Percentiles rank a stretch among this genome's conserved stretches.
phyloP scores from a whole-genome alignment of 2,329 filamentous ascomycete genomes.

The Venturia effusa region DNA sequence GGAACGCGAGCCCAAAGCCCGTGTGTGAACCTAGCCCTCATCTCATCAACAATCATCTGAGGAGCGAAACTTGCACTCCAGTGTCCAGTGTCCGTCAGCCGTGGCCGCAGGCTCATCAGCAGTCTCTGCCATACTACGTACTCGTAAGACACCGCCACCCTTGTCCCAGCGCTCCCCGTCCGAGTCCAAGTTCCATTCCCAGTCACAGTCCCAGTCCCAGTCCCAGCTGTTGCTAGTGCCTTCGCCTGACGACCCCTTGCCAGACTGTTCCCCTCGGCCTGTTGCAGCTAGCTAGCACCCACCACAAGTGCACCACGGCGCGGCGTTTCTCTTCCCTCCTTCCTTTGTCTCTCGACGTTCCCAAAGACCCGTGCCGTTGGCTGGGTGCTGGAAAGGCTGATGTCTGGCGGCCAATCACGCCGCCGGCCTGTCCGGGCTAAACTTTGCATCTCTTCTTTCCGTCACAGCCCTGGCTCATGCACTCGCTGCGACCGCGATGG shows the following conservation, averaged over 20 bases:
- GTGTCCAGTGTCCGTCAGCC: no score
- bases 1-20: constrained; percentile 1
- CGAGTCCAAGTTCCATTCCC: neutral
- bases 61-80: constrained; percentile 3
- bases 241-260: constrained; percentile 1
- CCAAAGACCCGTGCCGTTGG: neutral
- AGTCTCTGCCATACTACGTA: neutral
- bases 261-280: neutral
- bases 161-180: neutral
- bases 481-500: neutral
- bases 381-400: neutral
- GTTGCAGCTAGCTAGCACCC: neutral
- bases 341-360: constrained; percentile 2
- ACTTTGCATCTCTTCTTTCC: neutral
- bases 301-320: neutral
- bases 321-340: neutral
- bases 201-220: neutral
- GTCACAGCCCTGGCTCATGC: constrained; percentile 1
- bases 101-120: neutral
- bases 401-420: neutral
- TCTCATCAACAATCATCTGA: constrained; percentile 7
- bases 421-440: neutral
- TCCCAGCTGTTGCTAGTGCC: neutral
- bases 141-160: no score
- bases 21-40: constrained; percentile 1